Percentiles rank a stretch among this genome's conserved stretches.
phyloP scores from a whole-genome alignment of 2,329 filamentous ascomycete genomes.

The Pseudogymnoascus sp. region DNA sequence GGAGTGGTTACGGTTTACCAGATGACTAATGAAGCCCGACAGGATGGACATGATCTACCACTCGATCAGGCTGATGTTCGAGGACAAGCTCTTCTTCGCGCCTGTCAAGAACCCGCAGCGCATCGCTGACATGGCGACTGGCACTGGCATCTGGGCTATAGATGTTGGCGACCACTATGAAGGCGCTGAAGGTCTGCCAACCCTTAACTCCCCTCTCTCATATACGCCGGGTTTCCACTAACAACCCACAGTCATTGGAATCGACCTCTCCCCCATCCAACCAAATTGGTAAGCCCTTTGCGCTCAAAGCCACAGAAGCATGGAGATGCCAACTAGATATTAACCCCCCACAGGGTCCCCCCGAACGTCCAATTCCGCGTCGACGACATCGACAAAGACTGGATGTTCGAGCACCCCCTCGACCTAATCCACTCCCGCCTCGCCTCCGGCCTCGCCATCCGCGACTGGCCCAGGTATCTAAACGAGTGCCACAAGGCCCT shows the following conservation, averaged over 20 bases:
- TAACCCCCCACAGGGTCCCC: background rate
- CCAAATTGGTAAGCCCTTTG: slow-evolving; percentile 36
- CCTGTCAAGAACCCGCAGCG: slow-evolving; percentile 33
- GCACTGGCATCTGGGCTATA: slow-evolving; percentile 55
- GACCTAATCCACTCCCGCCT: slow-evolving; percentile 17
- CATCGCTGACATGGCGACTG: slow-evolving; percentile 41
- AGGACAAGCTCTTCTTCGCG: slow-evolving; percentile 27
- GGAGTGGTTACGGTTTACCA: background rate
- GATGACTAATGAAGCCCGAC: background rate
- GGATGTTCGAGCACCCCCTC: slow-evolving; percentile 13
- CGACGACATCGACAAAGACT: slow-evolving; percentile 50
- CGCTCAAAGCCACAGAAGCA: slow-evolving; percentile 23
- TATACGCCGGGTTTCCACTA: background rate
- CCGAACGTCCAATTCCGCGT: slow-evolving; percentile 22
- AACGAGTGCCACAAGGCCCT: background rate
- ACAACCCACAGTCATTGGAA: slow-evolving; percentile 40
- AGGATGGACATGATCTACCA: slow-evolving; percentile 4
- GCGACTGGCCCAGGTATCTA: slow-evolving; percentile 31
- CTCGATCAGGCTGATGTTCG: background rate
- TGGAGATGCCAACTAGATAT: background rate
- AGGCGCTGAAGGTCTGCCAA: slow-evolving; percentile 30
- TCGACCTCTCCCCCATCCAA: slow-evolving; percentile 58
- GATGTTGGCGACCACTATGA: slow-evolving; percentile 56
- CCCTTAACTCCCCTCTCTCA: background rate
- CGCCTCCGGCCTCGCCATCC: slow-evolving; percentile 14